Base-by-base conservation (phyloP, 192 early-diverging fungal species). In the Pilaira anomala region DNA sequence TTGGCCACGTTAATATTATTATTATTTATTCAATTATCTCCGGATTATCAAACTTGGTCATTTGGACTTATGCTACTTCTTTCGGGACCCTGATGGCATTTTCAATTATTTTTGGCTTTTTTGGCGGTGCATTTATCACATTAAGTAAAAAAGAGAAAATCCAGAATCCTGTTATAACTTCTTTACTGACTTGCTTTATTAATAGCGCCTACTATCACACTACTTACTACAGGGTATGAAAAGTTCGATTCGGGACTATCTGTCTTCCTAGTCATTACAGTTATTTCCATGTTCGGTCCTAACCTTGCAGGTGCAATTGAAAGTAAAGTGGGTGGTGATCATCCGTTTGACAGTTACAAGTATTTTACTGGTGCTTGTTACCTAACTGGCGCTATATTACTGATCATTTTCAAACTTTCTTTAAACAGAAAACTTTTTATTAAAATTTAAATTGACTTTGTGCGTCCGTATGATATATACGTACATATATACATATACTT, bases 41-140 rank as follows among this genome's bases (percentile, higher is more conserved):
- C 44, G 74, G 68, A 7, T 13, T 63, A 18, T 48, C 44, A 18
- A 50, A 40, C 46, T 46, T 67, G 1, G 22, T 67, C 14, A 50
- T 76, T n/a, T 76, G 74, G 74, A 50, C 54, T 3, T 71, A 67
- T 64, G 74, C 69, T 7, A 63, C 30, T 25, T 68, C 28, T 48
- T 67, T 54, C 66, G 69, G 44, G 40, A 45, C 24, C 24, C 68
- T 39, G 66, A 64, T 64, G 26, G 62, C 40, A 24, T 63, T 45
- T 46, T 67, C 50, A 19, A 50, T 28, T 57, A 54, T 63, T 5
- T 63, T 53, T 51, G 62, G 62, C 7, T 63, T 63, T 25, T 63
- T 63, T 63, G 62, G 62, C 42, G 62, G 62, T 25, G 62, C 49
- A 41, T 63, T 63, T 40, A 49, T 63, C 25, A 63, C 62, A 39